Evolutionary conservation across 2,329 filamentous ascomycete species (phyloP).

Genomic region (Fusarium kyushuense): DNA sequence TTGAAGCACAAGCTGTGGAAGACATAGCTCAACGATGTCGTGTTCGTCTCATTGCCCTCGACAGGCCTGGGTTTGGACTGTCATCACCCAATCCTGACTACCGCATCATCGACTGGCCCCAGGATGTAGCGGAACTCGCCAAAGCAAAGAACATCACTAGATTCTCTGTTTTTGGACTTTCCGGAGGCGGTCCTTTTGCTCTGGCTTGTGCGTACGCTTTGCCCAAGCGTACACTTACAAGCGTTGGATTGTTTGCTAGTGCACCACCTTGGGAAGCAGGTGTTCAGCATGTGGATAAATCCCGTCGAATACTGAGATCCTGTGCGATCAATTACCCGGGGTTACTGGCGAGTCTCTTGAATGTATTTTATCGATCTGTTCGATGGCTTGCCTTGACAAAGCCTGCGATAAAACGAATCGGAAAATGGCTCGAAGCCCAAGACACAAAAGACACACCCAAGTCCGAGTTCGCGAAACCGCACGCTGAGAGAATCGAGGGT

Average conservation of each 20-base stretch:
- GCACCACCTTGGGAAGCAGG: conserved; percentile 5
- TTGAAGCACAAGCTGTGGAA: not conserved
- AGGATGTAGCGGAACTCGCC: not conserved
- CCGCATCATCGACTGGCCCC: not conserved
- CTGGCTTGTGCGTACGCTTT: conserved; percentile 2
- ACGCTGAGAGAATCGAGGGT: not conserved
- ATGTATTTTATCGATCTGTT: not conserved
- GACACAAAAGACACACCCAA: not conserved
- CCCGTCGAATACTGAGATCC: conserved; percentile 35
- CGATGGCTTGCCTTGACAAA: conserved; percentile 7
- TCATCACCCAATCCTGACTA: conserved; percentile 1
- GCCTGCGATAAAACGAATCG: conserved; percentile 7
- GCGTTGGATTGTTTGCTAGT: conserved; percentile 5
- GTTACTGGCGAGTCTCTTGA: not conserved
- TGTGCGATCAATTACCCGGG: conserved; percentile 36
- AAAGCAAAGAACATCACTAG: fast-evolving
- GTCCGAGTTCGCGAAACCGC: not conserved
- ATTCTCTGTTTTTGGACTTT: not conserved
- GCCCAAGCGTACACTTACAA: not conserved
- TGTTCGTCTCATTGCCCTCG: not conserved
- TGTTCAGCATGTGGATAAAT: conserved; percentile 45
- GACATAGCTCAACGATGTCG: not conserved
- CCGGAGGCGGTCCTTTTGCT: conserved; percentile 1
- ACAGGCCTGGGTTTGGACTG: conserved; percentile 6
- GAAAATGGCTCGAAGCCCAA: conserved; percentile 12